Evolutionary conservation across 2,329 filamentous ascomycete genomes (phyloP).

Genomic region (Plectosphaerella plurivora): DNA sequence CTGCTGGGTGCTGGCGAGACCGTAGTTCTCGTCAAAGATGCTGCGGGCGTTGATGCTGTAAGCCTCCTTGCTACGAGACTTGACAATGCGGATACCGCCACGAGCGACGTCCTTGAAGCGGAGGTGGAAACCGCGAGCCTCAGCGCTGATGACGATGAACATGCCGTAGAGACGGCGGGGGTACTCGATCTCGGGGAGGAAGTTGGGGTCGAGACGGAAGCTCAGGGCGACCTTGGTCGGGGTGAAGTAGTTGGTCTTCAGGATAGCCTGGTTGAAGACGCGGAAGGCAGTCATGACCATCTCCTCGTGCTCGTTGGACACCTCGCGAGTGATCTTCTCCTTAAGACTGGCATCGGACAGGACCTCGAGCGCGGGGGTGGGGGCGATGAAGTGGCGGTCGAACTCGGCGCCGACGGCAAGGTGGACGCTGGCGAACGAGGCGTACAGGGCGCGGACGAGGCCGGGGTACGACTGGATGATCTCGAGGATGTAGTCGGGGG

Average conservation of each 20-base stretch:
- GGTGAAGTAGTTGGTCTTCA: slow-evolving; percentile 98
- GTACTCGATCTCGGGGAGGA: slow-evolving; percentile 89
- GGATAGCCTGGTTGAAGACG: slow-evolving; percentile 85
- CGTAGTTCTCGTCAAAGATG: slow-evolving; percentile 98
- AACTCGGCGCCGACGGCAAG: slow-evolving; percentile 51
- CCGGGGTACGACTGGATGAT: slow-evolving; percentile 90
- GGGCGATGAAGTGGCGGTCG: slow-evolving; percentile 46
- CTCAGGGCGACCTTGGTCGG: slow-evolving; percentile 97
- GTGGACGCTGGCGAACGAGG: slow-evolving; percentile 87
- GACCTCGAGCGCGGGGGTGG: slow-evolving; percentile 60
- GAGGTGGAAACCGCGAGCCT: slow-evolving; percentile 95
- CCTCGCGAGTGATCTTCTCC: slow-evolving; percentile 73
- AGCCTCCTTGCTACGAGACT: slow-evolving; percentile 92
- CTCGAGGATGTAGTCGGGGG: slow-evolving; percentile 94
- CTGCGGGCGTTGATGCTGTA: slow-evolving; percentile 96
- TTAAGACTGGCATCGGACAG: slow-evolving; percentile 70
- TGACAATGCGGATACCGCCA: slow-evolving; percentile 97
- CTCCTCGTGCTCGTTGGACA: slow-evolving; percentile 89
- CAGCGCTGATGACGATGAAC: slow-evolving; percentile 96
- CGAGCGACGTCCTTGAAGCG: slow-evolving; percentile 96
- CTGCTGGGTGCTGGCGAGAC: slow-evolving; percentile 95
- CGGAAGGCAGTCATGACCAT: slow-evolving; percentile 98
- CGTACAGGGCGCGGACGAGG: slow-evolving; percentile 81
- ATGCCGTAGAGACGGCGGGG: slow-evolving; percentile 92
- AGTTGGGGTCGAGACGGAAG: slow-evolving; percentile 86